Percentiles rank a stretch among this genome's conserved stretches.
Evolutionary conservation across 352 stramenopile genomes (phyloP).

Genomic region (Peronospora tabacina): DNA sequence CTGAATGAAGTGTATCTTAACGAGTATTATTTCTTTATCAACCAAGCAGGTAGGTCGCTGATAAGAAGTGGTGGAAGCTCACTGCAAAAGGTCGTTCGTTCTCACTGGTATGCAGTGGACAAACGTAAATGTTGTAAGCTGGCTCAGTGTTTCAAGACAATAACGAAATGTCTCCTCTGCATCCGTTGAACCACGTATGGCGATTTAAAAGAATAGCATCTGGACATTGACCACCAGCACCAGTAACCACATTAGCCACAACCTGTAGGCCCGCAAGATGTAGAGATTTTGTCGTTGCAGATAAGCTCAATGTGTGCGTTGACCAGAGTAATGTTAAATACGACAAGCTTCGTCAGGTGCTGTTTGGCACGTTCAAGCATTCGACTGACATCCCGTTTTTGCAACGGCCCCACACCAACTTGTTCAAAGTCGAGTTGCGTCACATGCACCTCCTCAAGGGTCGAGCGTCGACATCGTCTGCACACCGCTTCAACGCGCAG

Average conservation of each 20-base stretch:
- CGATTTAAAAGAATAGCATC: slow-evolving; percentile 14
- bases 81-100: no score
- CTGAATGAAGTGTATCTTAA: no score
- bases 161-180: slow-evolving; percentile 47
- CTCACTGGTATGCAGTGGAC: slow-evolving; percentile 28
- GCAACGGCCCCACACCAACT: slow-evolving; percentile 17
- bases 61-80: no score
- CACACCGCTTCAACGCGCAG: slow-evolving; percentile 46
- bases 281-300: slow-evolving; percentile 28
- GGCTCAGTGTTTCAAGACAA: slow-evolving; percentile 31
- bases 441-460: slow-evolving; percentile 33
- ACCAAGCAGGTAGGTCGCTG: no score
- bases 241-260: not conserved
- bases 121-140: no score
- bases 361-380: slow-evolving; percentile 36
- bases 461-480: slow-evolving; percentile 43
- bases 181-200: slow-evolving; percentile 21
- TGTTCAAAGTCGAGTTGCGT: slow-evolving; percentile 42
- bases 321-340: slow-evolving; percentile 43
- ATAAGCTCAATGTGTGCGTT: slow-evolving; percentile 38
- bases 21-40: no score
- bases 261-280: slow-evolving; percentile 44
- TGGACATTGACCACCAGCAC: slow-evolving; percentile 1
- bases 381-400: slow-evolving; percentile 27
- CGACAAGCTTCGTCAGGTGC: slow-evolving; percentile 27